phyloP scores from a whole-genome alignment of 108 stramenopile species.

The Nitzschia sp. region DNA sequence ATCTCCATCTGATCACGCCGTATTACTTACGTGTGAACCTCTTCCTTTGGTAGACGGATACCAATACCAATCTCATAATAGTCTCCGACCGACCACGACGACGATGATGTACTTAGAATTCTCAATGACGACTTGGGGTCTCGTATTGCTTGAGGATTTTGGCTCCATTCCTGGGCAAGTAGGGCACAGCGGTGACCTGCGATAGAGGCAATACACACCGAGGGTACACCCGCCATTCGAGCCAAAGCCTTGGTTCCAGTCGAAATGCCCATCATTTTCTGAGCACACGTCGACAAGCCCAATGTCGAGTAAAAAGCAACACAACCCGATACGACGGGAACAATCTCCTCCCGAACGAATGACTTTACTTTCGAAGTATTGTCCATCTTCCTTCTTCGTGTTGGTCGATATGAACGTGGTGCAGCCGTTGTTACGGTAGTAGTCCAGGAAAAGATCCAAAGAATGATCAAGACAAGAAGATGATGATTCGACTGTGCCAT shows the following conservation, averaged over 20 bases:
- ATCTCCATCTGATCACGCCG: neutral
- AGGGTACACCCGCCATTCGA: constrained; percentile 44
- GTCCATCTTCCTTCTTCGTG: neutral
- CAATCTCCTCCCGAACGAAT: neutral
- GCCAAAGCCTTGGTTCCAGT: constrained; percentile 70
- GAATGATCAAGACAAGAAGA: no score
- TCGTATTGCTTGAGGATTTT: constrained; percentile 13
- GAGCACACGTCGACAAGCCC: constrained; percentile 46
- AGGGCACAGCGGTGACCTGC: constrained; percentile 52
- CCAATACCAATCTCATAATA: neutral
- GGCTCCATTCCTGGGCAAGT: constrained; percentile 22
- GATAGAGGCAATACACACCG: constrained; percentile 70
- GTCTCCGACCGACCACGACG: neutral
- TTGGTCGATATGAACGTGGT: neutral
- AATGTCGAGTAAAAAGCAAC: constrained; percentile 47
- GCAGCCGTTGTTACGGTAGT: no score
- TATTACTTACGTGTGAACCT: constrained; percentile 1
- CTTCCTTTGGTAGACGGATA: constrained; percentile 10
- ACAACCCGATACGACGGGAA: constrained; percentile 23
- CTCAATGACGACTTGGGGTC: neutral
- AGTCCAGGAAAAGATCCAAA: no score
- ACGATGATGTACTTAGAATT: neutral
- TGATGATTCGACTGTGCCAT: no score
- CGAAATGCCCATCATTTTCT: constrained; percentile 63
- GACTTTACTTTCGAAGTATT: neutral